A percentile compares a stretch with the other conserved stretches of the same genome.
These are phyloP conservation scores for Diplodia scrobiculata DNA, from an alignment of 2,329 filamentous ascomycete genomes.

Conservation along the genomic window DNA sequence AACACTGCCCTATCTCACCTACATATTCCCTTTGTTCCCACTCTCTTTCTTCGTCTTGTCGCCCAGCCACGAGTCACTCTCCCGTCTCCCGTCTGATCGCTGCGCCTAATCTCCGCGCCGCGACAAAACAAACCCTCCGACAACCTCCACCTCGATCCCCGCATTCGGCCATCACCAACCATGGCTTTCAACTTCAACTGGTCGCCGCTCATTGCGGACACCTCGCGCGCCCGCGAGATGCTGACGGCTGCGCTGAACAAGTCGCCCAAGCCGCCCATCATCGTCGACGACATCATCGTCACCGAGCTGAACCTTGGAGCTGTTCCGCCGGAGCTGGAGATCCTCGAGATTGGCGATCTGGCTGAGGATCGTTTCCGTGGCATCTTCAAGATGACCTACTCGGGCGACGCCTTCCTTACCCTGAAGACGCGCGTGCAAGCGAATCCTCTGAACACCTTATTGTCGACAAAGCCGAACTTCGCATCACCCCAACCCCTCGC, in stretches of 20 bases:
- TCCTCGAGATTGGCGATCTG: constrained; percentile 94
- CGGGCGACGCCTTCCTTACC: constrained; percentile 91
- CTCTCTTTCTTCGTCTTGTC: not conserved
- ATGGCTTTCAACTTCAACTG: constrained; percentile 99
- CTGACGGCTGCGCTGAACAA: constrained; percentile 96
- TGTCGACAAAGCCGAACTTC: constrained; percentile 87
- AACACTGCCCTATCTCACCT: not conserved
- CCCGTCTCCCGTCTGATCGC: not conserved
- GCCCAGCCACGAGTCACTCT: not conserved
- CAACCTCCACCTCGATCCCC: too few species aligned
- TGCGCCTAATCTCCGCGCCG: not conserved
- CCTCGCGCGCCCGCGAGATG: constrained; percentile 86
- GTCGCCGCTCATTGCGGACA: constrained; percentile 97
- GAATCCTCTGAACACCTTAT: constrained; percentile 94
- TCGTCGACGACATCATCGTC: constrained; percentile 98
- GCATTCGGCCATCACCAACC: constrained; percentile 31
- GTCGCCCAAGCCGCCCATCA: constrained; percentile 95
- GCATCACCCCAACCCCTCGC: constrained; percentile 91
- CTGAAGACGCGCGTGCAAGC: constrained; percentile 95
- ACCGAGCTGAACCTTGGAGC: constrained; percentile 96
- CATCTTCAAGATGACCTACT: constrained; percentile 99
- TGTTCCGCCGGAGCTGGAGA: constrained; percentile 91
- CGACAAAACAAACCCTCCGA: not conserved
- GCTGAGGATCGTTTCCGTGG: constrained; percentile 95
- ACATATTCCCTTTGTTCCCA: constrained; percentile 1